phyloP scores from a whole-genome alignment of 805 yeast species.

The Saccharomycopsis babjevae region DNA sequence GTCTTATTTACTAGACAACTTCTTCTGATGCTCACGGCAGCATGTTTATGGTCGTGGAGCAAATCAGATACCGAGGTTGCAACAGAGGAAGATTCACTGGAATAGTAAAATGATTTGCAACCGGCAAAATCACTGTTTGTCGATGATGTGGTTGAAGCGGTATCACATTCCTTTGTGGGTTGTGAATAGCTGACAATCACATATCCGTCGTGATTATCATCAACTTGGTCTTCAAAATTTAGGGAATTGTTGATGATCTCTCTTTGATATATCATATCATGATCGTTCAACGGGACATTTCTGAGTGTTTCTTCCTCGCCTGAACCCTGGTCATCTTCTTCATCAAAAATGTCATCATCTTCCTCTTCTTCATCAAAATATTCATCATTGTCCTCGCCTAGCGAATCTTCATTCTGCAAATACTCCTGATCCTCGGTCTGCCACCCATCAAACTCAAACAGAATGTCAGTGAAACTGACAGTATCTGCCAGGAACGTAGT shows the following conservation, averaged over 20 bases:
- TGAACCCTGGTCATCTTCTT: not conserved
- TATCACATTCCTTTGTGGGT: not conserved
- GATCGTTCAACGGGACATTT: not conserved
- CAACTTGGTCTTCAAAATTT: not conserved
- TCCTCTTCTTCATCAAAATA: not conserved
- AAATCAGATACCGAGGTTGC: not conserved
- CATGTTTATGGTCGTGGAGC: not conserved
- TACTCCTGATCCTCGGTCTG: conserved; percentile 2
- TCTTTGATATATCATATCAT: not conserved
- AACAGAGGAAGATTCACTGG: not conserved
- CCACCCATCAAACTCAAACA: conserved; percentile 15
- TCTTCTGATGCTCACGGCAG: not conserved
- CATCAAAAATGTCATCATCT: not conserved
- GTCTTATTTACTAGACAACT: not conserved
- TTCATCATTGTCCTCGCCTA: not conserved
- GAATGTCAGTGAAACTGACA: not conserved
- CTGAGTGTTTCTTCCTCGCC: not conserved
- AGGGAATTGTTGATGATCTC: not conserved
- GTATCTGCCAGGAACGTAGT: not conserved
- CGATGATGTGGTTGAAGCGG: not conserved
- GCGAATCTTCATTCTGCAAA: not conserved
- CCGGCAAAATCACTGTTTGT: not conserved
- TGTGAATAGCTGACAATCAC: not conserved
- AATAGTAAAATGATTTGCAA: not conserved
- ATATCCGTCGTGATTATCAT: not conserved